These are phyloP conservation scores for Penicillium antarcticum DNA, from an alignment of 495 filamentous ascomycete genomes.

Conservation along the genomic window DNA sequence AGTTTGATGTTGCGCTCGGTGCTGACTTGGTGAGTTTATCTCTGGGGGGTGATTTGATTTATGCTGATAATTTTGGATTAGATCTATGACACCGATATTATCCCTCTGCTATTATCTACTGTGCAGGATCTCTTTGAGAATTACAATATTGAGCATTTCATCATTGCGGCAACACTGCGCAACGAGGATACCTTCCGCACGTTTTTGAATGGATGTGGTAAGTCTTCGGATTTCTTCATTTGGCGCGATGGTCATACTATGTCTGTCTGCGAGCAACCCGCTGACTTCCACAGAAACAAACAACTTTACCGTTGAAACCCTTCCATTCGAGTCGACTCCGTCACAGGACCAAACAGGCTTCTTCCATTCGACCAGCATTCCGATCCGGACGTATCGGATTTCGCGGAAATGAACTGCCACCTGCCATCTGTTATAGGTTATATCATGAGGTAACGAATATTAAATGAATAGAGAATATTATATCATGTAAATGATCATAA, in stretches of 20 bases:
- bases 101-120: constrained; percentile 56
- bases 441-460: constrained; percentile 6
- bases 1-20: constrained; percentile 48
- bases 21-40: constrained; percentile 43
- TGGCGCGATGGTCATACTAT: background rate
- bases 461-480: constrained; percentile 3
- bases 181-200: constrained; percentile 59
- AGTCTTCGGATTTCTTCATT: constrained; percentile 17
- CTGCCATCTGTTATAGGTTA: background rate
- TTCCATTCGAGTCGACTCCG: constrained; percentile 42
- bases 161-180: constrained; percentile 60
- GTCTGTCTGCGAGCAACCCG: background rate
- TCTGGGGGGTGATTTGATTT: background rate
- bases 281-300: constrained; percentile 23
- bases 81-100: constrained; percentile 62
- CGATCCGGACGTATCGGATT: constrained; percentile 46
- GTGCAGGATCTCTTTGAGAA: constrained; percentile 52
- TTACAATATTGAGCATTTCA: constrained; percentile 41
- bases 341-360: constrained; percentile 52
- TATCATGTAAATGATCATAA: background rate
- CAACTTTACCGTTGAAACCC: constrained; percentile 36
- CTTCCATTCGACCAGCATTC: constrained; percentile 52
- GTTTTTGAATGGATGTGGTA: constrained; percentile 58
- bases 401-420: constrained; percentile 4
- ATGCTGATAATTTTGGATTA: constrained; percentile 36